These are phyloP conservation scores for Labyrinthula sp. DNA, from an alignment of 352 stramenopile species.

Conservation along the genomic window DNA sequence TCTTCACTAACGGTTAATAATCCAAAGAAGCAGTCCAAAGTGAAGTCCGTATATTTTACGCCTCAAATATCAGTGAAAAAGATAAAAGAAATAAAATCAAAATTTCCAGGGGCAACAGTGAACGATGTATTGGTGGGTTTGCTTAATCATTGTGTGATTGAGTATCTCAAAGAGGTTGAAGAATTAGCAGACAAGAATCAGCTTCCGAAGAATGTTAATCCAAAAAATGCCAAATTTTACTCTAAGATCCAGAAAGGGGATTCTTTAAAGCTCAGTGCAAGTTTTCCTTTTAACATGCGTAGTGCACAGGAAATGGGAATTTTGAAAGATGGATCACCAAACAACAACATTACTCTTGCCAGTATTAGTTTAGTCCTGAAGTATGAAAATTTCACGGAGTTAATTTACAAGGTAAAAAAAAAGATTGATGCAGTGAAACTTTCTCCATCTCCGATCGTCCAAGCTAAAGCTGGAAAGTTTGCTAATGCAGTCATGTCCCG, in stretches of 20 bases:
- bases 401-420: constrained; percentile 24
- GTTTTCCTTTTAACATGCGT: constrained; percentile 18
- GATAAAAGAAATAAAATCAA: constrained; percentile 29
- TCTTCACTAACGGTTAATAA: constrained; percentile 12
- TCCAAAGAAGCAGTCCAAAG: background rate
- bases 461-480: constrained; percentile 1
- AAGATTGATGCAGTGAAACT: constrained; percentile 17
- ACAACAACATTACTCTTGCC: constrained; percentile 19
- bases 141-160: constrained; percentile 17
- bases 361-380: too few species aligned
- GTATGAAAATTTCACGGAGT: too few species aligned
- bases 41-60: constrained; percentile 9
- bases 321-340: constrained; percentile 11
- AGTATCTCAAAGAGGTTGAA: constrained; percentile 12
- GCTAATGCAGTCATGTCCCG: too few species aligned
- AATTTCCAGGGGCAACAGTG: constrained; percentile 9
- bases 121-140: constrained; percentile 20
- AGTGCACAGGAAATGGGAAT: background rate
- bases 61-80: constrained; percentile 4
- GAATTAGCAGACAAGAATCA: constrained; percentile 7
- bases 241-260: too few species aligned
- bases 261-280: constrained; percentile 4
- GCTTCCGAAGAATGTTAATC: too few species aligned
- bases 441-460: constrained; percentile 18
- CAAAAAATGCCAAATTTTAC: too few species aligned